These are phyloP conservation scores for Echinochloa phyllopogon DNA, from an alignment of 176 grass and related monocot species.

Conservation along the genomic window DNA sequence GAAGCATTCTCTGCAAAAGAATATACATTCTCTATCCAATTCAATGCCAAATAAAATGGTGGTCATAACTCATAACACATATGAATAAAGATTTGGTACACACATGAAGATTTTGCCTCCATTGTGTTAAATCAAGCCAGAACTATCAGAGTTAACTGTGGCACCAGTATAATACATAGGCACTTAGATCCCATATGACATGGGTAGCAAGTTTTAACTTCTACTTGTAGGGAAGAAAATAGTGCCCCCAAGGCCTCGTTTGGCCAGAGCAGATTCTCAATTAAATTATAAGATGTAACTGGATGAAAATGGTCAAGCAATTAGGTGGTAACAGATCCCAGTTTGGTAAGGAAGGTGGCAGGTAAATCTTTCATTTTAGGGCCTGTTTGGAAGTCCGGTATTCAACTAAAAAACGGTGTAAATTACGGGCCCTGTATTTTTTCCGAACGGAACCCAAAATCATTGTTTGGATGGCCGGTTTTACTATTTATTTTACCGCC, in stretches of 20 bases:
- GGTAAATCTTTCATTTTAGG: neutral
- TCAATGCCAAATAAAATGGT: neutral
- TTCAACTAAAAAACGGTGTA: too few species aligned
- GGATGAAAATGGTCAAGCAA: neutral
- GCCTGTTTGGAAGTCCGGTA: too few species aligned
- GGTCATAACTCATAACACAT: neutral
- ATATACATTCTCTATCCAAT: neutral
- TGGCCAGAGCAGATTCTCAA: neutral
- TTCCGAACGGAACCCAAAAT: too few species aligned
- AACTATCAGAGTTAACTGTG: neutral
- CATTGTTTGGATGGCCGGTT: too few species aligned
- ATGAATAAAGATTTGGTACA: neutral
- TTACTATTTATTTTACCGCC: too few species aligned
- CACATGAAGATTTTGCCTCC: neutral
- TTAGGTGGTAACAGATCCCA: neutral
- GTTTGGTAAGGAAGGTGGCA: neutral
- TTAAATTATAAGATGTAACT: neutral
- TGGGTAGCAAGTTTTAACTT: neutral
- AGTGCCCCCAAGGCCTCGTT: neutral
- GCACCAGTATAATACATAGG: neutral
- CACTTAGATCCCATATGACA: neutral
- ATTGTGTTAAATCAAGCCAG: neutral
- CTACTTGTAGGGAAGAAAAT: neutral
- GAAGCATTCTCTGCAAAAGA: neutral
- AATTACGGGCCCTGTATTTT: too few species aligned